Percentiles rank a stretch among this genome's conserved stretches.
Conservation (phyloP, 441 rosid genomes). For the Dalechampia spathulata region DNA sequence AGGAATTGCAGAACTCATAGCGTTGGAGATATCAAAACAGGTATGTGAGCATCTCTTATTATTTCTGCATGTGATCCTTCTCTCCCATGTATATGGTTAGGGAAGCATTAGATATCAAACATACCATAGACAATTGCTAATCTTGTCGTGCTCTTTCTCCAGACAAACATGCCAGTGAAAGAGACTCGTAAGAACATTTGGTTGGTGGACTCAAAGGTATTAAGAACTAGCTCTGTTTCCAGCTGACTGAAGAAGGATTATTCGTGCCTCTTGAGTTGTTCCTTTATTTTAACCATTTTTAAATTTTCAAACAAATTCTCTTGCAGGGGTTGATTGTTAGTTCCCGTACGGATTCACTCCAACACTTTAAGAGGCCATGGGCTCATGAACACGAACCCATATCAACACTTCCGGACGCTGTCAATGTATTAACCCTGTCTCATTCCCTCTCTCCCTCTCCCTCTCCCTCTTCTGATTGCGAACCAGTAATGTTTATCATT, state of each 20-base stretch:
- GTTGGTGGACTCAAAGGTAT: constrained; percentile 86
- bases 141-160: constrained; percentile 16
- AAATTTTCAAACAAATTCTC: constrained; percentile 2
- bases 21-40: constrained; percentile 71
- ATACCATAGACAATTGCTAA: background rate
- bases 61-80: background rate
- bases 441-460: constrained; percentile 5
- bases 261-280: background rate
- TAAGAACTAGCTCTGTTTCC: constrained; percentile 13
- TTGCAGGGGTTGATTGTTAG: constrained; percentile 71
- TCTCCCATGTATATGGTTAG: background rate
- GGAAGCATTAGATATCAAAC: background rate
- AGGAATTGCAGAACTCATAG: constrained; percentile 87
- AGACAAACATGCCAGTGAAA: constrained; percentile 48
- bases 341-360: constrained; percentile 75
- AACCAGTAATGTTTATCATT: background rate
- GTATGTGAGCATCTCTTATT: constrained; percentile 31
- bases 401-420: constrained; percentile 49
- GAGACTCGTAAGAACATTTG: constrained; percentile 82
- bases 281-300: background rate
- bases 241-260: background rate
- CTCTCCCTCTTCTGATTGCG: background rate
- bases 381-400: constrained; percentile 76
- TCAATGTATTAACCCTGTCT: constrained; percentile 37
- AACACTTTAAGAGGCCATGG: constrained; percentile 88